A percentile compares a stretch with the other conserved stretches of the same genome.
Conservation (phyloP, 495 filamentous ascomycete genomes). For the Neurospora sp. region DNA sequence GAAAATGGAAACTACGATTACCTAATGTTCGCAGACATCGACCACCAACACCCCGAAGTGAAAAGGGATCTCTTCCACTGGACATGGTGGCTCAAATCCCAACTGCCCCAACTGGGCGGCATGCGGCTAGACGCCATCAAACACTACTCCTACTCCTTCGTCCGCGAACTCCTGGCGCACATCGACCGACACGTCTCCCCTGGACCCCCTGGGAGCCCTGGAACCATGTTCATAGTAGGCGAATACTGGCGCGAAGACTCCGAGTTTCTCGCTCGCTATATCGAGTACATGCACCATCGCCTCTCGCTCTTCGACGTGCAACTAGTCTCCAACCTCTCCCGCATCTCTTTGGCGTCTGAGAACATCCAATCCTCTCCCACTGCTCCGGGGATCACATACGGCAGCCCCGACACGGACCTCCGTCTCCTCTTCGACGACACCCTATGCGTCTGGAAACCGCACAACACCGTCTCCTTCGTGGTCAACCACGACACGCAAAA, state of each 20-base stretch:
- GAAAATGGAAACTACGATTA: slow-evolving; percentile 71
- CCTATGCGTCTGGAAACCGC: slow-evolving; percentile 45
- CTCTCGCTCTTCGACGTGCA: slow-evolving; percentile 60
- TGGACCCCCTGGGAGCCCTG: not conserved
- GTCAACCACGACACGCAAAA: slow-evolving; percentile 45
- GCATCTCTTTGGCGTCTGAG: slow-evolving; percentile 36
- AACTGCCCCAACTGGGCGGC: slow-evolving; percentile 47
- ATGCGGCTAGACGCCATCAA: slow-evolving; percentile 67
- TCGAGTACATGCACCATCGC: slow-evolving; percentile 48
- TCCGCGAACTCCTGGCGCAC: slow-evolving; percentile 34
- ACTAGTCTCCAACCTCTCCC: slow-evolving; percentile 54
- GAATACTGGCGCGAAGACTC: slow-evolving; percentile 63
- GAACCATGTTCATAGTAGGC: slow-evolving; percentile 52
- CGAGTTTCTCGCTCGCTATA: slow-evolving; percentile 43
- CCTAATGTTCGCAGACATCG: slow-evolving; percentile 55
- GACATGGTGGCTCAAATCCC: slow-evolving; percentile 53
- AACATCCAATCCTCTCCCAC: slow-evolving; percentile 23
- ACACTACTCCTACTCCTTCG: slow-evolving; percentile 60
- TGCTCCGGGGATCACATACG: not conserved
- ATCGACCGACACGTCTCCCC: slow-evolving; percentile 40
- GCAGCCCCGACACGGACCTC: slow-evolving; percentile 16
- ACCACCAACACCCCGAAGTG: slow-evolving; percentile 58
- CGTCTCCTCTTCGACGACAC: slow-evolving; percentile 50
- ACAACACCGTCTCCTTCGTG: slow-evolving; percentile 52
- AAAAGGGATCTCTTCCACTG: slow-evolving; percentile 53